Evolutionary conservation across 108 stramenopile species (phyloP).

Genomic region (Craspedostauros australis): DNA sequence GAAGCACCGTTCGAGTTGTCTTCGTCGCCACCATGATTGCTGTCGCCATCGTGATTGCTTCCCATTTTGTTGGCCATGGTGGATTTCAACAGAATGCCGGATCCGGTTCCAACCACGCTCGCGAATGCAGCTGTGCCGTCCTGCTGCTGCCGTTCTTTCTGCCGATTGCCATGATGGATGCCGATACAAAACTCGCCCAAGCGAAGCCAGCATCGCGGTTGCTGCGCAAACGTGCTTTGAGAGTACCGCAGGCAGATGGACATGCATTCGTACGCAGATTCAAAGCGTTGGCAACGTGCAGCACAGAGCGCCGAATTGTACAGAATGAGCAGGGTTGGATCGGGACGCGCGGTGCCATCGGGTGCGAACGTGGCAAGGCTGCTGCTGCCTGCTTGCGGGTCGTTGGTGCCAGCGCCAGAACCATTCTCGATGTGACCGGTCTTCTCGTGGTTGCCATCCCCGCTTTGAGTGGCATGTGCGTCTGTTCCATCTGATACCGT

Average conservation of each 20-base stretch:
- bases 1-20: background rate
- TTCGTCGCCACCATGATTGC: background rate
- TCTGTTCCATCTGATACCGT: no score
- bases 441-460: background rate
- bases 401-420: no score
- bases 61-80: slow-evolving; percentile 7
- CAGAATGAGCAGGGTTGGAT: slow-evolving; percentile 44
- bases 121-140: background rate
- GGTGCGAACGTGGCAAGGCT: slow-evolving; percentile 28
- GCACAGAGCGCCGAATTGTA: slow-evolving; percentile 67
- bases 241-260: slow-evolving; percentile 36
- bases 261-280: slow-evolving; percentile 63
- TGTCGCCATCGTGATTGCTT: slow-evolving; percentile 7
- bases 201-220: slow-evolving; percentile 62
- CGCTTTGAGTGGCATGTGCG: background rate
- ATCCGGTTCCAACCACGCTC: background rate
- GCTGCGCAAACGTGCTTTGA: slow-evolving; percentile 19
- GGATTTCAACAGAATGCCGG: slow-evolving; percentile 6
- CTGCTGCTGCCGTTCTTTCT: slow-evolving; percentile 5
- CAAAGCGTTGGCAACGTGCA: slow-evolving; percentile 50
- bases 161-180: background rate
- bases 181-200: slow-evolving; percentile 79
- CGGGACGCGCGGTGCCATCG: slow-evolving; percentile 54
- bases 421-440: no score
- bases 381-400: background rate